Evolutionary conservation across 2,329 filamentous ascomycete genomes (phyloP).

Genomic region (Colletotrichum sp.): DNA sequence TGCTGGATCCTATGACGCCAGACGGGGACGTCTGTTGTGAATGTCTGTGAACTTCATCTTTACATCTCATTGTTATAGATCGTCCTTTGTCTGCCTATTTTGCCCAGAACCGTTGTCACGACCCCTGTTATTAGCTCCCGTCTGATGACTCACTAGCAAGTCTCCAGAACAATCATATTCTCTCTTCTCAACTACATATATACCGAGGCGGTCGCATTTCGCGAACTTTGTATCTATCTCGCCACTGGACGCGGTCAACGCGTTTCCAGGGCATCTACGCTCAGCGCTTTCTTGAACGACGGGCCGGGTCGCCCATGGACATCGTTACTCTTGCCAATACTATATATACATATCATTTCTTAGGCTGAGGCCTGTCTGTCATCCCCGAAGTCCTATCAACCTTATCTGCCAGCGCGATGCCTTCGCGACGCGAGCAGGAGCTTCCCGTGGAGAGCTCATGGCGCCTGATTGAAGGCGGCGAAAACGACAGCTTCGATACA

Average conservation of each 20-base stretch:
- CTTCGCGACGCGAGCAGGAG: slow-evolving; percentile 25
- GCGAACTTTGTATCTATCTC: neutral
- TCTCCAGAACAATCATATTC: neutral
- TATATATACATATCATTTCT: neutral
- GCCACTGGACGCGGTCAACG: slow-evolving; percentile 14
- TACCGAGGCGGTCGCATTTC: neutral
- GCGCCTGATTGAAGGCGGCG: slow-evolving; percentile 64
- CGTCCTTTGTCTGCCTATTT: slow-evolving; percentile 9
- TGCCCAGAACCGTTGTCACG: slow-evolving; percentile 8
- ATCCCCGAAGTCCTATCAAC: neutral
- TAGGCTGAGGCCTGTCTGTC: neutral
- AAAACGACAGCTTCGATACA: slow-evolving; percentile 66
- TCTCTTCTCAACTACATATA: neutral
- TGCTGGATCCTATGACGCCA: slow-evolving; percentile 21
- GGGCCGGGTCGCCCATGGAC: neutral
- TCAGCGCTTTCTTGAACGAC: neutral
- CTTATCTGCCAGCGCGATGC: neutral
- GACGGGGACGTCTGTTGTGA: neutral
- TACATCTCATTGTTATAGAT: neutral
- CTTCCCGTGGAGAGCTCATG: slow-evolving; percentile 60
- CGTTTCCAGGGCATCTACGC: neutral
- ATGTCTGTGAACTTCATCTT: slow-evolving; percentile 1
- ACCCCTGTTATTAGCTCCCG: neutral
- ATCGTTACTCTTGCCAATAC: neutral
- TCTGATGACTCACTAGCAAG: slow-evolving; percentile 11